These are phyloP conservation scores for Tuber indicum DNA, from an alignment of 495 filamentous ascomycete genomes.

Conservation along the genomic window DNA sequence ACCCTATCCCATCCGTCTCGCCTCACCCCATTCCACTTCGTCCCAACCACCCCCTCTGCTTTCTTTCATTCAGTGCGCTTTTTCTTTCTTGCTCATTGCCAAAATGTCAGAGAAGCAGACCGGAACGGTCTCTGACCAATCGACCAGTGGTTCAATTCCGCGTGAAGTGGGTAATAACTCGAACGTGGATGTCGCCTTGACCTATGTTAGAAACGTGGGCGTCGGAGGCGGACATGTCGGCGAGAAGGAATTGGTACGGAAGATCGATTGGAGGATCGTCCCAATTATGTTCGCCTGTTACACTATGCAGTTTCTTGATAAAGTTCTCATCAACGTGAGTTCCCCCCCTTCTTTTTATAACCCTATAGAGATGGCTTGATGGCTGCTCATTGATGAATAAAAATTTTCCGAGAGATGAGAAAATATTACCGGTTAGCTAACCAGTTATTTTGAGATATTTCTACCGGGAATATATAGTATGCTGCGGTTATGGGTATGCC, in stretches of 20 bases:
- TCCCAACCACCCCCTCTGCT: neutral
- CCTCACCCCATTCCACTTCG: neutral
- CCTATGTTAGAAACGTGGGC: constrained; percentile 41
- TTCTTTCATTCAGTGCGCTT: neutral
- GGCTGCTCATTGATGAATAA: neutral
- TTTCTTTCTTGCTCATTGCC: neutral
- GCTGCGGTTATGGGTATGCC: constrained; percentile 55
- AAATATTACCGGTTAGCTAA: neutral
- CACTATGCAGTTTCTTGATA: constrained; percentile 62
- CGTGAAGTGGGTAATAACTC: constrained; percentile 7
- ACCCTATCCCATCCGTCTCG: neutral
- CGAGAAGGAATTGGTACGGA: constrained; percentile 46
- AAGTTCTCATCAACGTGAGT: constrained; percentile 57
- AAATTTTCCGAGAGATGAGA: neutral
- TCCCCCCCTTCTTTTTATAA: constrained; percentile 5
- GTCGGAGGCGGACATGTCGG: constrained; percentile 37
- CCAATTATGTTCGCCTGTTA: constrained; percentile 58
- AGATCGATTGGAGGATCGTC: constrained; percentile 53
- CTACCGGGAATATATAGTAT: constrained; percentile 43
- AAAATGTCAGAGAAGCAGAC: neutral
- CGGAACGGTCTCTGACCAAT: neutral
- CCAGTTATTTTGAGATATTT: constrained; percentile 4
- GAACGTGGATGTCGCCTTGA: constrained; percentile 43
- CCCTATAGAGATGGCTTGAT: constrained; percentile 19
- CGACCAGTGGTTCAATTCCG: neutral